Evolutionary conservation across 1,284 basidiomycete genomes (phyloP).

Genomic region (Coniophora puteana): DNA sequence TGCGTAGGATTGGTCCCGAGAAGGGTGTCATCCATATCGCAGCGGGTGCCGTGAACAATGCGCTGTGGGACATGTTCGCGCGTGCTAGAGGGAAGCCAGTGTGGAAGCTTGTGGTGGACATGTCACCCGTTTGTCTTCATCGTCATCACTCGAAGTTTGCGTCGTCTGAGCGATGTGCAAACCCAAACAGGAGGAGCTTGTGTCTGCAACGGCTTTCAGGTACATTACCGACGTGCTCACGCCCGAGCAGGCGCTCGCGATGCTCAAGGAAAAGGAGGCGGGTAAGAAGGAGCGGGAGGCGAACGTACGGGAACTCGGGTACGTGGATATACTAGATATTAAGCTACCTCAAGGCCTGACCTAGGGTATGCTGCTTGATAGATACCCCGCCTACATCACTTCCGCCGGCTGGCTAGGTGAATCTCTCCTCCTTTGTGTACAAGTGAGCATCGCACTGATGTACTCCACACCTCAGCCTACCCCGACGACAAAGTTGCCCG

Average conservation of each 20-base stretch:
- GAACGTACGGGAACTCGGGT: constrained; percentile 65
- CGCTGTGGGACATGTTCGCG: constrained; percentile 83
- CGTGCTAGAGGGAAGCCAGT: constrained; percentile 73
- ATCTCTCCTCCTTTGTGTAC: not conserved
- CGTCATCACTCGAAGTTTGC: no score
- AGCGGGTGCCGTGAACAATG: constrained; percentile 77
- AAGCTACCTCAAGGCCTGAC: not conserved
- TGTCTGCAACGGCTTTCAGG: constrained; percentile 79
- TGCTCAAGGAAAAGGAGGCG: constrained; percentile 76
- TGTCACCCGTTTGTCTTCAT: constrained; percentile 68
- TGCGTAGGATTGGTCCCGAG: constrained; percentile 85
- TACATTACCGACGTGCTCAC: constrained; percentile 96
- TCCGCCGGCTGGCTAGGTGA: constrained; percentile 87
- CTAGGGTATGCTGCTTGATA: constrained; percentile 24
- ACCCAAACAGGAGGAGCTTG: constrained; percentile 71
- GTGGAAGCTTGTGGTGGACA: constrained; percentile 84
- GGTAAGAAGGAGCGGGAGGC: constrained; percentile 78
- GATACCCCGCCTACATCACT: constrained; percentile 94
- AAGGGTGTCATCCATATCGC: constrained; percentile 87
- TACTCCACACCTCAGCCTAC: no score
- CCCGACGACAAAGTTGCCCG: constrained; percentile 83
- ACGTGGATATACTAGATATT: constrained; percentile 10
- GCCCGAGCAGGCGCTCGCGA: constrained; percentile 80
- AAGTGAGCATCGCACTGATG: no score
- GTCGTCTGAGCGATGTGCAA: not conserved